These are phyloP conservation scores for Diatrype stigma DNA, from an alignment of 2,329 filamentous ascomycete genomes.

Conservation along the genomic window DNA sequence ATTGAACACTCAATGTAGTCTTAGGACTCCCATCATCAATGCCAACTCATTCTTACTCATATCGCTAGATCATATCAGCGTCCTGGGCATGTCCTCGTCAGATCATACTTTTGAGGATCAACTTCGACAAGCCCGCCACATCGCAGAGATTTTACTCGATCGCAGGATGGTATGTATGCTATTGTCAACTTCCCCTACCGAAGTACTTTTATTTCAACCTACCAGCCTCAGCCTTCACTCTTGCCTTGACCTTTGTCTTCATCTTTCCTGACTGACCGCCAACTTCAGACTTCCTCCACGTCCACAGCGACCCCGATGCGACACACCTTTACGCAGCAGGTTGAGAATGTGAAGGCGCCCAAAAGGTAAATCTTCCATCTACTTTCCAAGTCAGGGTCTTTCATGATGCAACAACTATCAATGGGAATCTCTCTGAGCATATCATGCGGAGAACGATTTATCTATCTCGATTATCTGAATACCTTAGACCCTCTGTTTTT, in stretches of 20 bases:
- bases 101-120: slow-evolving; percentile 14
- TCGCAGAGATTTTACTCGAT: slow-evolving; percentile 13
- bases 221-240: slow-evolving; percentile 5
- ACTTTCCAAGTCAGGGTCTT: slow-evolving; percentile 9
- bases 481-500: slow-evolving; percentile 6
- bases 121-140: slow-evolving; percentile 14
- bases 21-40: neutral
- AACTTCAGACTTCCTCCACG: slow-evolving; percentile 61
- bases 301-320: slow-evolving; percentile 68
- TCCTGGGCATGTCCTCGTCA: slow-evolving; percentile 18
- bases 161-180: slow-evolving; percentile 16
- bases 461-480: slow-evolving; percentile 22
- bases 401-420: slow-evolving; percentile 65
- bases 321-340: slow-evolving; percentile 73
- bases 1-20: no score
- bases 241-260: no score
- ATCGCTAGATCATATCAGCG: neutral
- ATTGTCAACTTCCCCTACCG: neutral
- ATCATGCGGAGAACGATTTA: slow-evolving; percentile 82
- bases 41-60: neutral
- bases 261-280: slow-evolving; percentile 6
- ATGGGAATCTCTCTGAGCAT: slow-evolving; percentile 99
- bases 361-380: slow-evolving; percentile 67
- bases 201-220: neutral
- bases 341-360: slow-evolving; percentile 78